A percentile compares a stretch with the other conserved stretches of the same genome.
phyloP scores from a whole-genome alignment of 345 rosid species.

The Noccaea bulbosa region DNA sequence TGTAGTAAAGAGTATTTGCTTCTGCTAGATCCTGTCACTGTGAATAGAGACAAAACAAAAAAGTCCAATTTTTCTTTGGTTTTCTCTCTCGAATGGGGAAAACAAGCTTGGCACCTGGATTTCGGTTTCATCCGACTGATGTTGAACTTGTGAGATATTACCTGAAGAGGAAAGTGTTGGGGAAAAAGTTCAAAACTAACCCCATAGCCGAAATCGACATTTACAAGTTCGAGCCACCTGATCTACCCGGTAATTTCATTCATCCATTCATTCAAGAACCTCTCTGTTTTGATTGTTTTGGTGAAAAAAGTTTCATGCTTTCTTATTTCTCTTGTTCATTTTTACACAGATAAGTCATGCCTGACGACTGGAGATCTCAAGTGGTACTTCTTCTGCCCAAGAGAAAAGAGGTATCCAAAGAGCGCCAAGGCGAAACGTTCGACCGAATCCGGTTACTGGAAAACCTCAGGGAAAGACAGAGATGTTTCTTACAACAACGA shows the following conservation, averaged over 20 bases:
- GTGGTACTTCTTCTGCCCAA: conserved; percentile 85
- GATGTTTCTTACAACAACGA: conserved; percentile 47
- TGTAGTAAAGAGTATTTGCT: neutral
- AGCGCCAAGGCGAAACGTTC: conserved; percentile 57
- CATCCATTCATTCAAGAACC: neutral
- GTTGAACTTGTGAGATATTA: conserved; percentile 70
- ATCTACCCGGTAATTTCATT: conserved; percentile 50
- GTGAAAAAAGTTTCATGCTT: neutral
- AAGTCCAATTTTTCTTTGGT: neutral
- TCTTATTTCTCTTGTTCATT: neutral
- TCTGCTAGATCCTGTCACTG: neutral
- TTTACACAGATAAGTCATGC: conserved; percentile 50
- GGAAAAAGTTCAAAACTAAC: conserved; percentile 45
- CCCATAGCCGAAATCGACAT: conserved; percentile 66
- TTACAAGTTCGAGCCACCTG: conserved; percentile 74
- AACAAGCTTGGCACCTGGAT: conserved; percentile 58
- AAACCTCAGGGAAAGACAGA: conserved; percentile 73
- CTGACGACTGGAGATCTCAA: conserved; percentile 60
- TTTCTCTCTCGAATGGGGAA: conserved; percentile 49
- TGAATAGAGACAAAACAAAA: neutral
- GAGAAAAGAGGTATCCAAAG: conserved; percentile 58
- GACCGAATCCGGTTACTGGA: conserved; percentile 72
- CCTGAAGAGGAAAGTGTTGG: conserved; percentile 67
- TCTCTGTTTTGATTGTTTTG: conserved; percentile 1
- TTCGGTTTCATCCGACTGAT: conserved; percentile 85